Conservation (phyloP, 306 rosid genomes). For the peach (Prunus persica) region DNA sequence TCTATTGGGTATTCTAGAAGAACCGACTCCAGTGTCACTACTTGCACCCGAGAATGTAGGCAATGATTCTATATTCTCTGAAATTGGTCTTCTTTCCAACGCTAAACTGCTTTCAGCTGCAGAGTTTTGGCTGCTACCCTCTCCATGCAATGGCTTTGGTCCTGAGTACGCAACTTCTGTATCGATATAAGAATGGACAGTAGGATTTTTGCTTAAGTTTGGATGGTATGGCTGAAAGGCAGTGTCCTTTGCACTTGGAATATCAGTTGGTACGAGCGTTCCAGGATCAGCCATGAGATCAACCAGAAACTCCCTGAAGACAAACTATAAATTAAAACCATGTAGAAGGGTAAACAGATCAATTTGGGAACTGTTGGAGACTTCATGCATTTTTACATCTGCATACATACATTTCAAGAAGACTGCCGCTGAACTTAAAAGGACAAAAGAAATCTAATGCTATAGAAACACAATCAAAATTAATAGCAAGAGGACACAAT, state of each 20-base stretch:
- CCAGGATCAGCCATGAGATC: constrained; percentile 99
- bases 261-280: constrained; percentile 84
- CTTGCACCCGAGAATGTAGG: constrained; percentile 40
- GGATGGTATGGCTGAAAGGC: constrained; percentile 55
- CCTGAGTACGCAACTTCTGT: constrained; percentile 45
- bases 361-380: neutral
- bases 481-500: neutral
- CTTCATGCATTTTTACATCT: neutral
- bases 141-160: constrained; percentile 55
- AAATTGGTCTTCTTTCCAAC: constrained; percentile 43
- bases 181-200: constrained; percentile 47
- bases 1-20: constrained; percentile 44
- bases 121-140: constrained; percentile 71
- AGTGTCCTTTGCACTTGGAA: constrained; percentile 57
- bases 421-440: neutral
- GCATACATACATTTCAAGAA: neutral
- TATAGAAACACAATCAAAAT: neutral
- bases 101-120: constrained; percentile 33
- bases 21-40: constrained; percentile 44
- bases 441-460: neutral
- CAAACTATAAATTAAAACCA: constrained; percentile 35
- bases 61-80: constrained; percentile 53
- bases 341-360: constrained; percentile 6
- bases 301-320: constrained; percentile 95
- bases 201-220: constrained; percentile 39